A percentile compares a stretch with the other conserved stretches of the same genome.
Conservation (phyloP, 768 basidiomycete genomes). For the Leucocoprinus leucothites region DNA sequence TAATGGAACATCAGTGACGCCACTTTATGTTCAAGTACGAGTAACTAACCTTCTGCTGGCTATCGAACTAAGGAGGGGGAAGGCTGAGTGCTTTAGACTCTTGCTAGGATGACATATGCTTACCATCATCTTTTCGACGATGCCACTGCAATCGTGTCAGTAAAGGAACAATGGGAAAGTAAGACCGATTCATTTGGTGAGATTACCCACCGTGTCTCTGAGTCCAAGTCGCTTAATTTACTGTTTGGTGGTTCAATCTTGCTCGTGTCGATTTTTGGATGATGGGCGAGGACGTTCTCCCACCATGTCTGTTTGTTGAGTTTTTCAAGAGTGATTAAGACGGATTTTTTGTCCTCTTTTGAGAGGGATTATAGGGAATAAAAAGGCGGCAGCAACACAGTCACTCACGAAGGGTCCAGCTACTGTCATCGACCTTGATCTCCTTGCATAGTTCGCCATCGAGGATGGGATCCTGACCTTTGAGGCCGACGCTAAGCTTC, state of each 20-base stretch:
- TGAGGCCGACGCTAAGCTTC: slow-evolving; percentile 79
- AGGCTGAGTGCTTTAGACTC: too few relatives aligned
- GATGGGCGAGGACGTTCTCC: slow-evolving; percentile 93
- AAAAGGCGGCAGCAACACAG: background rate
- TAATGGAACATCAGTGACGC: slow-evolving; percentile 24
- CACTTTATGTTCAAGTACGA: background rate
- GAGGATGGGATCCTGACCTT: slow-evolving; percentile 82
- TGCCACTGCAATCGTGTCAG: slow-evolving; percentile 51
- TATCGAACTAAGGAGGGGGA: slow-evolving; percentile 54
- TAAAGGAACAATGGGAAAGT: background rate
- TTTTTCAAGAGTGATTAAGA: slow-evolving; percentile 84
- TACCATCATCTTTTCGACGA: slow-evolving; percentile 99
- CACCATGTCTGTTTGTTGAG: slow-evolving; percentile 91
- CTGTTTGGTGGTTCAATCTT: slow-evolving; percentile 96
- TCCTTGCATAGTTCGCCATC: slow-evolving; percentile 91
- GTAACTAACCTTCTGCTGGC: slow-evolving; percentile 63
- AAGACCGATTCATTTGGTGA: background rate
- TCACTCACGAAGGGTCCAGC: slow-evolving; percentile 86
- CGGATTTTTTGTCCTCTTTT: slow-evolving; percentile 76
- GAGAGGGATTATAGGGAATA: background rate
- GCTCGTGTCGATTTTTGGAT: slow-evolving; percentile 94
- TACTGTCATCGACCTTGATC: slow-evolving; percentile 94
- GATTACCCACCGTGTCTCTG: slow-evolving; percentile 74
- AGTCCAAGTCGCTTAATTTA: slow-evolving; percentile 93
- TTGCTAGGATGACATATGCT: slow-evolving; percentile 21